Base-by-base conservation (phyloP, 2,329 filamentous ascomycete genomes). In the Talaromyces sp. region DNA sequence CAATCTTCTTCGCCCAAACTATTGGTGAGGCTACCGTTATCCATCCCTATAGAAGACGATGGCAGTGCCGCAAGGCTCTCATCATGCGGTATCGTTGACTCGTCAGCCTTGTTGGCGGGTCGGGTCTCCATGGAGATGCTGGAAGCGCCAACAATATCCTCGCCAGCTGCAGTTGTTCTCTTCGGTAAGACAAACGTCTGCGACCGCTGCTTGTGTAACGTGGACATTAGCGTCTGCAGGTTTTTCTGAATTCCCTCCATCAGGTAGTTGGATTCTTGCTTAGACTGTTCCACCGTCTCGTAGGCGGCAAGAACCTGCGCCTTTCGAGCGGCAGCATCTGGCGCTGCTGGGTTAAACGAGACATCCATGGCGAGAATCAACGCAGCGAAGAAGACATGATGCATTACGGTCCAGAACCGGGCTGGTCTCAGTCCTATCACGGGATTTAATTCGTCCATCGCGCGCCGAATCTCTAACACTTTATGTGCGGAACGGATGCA, bases 311-410 rank as follows among this genome's bases (percentile, higher is more conserved):
- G 37, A 13, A 63, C 57, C 22, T 57, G 55, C 2, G 50, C 44
- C 40, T 61, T 60, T 13, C 47, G 51, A 29, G 47, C 30, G 7
- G 55, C 54, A 0, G 54, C 57, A 10, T 63, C 56, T 7, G 55
- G 57, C 7, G 60, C 55, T 2, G 46, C 29, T 1, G 55, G 57
- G 10, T 60, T 55, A 29, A 66, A 57, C 1, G 63, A 64, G 3
- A 64, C 60, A 24, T 65, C 61, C 35, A 61, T 63, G 4, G 60
- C 62, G 4, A 66, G 40, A 14, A 60, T 60, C 7, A 66, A 30
- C 6, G 63, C 64, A 2, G 63, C 64, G 13, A 57, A 55, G 32
- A 62, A 61, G 7, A 62, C 49, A 50, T 66, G 64, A 8, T 65
- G 58, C 51, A 60, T 55, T 24, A 61, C 52, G 3, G 51, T 50